These are phyloP conservation scores for Arbutus unedo DNA, from an alignment of 148 eudicot species.

Conservation along the genomic window DNA sequence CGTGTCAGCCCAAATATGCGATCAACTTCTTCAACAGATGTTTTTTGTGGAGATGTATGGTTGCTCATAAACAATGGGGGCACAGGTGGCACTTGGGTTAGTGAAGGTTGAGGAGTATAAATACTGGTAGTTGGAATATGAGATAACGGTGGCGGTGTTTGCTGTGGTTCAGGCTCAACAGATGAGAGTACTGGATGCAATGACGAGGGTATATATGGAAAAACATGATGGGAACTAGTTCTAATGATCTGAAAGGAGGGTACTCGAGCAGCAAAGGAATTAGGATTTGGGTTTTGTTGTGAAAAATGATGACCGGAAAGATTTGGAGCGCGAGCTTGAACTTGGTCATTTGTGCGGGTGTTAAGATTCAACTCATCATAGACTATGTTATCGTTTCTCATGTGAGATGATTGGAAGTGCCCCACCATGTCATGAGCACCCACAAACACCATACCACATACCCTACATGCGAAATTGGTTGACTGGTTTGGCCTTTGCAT, in stretches of 20 bases:
- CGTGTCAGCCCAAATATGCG: background rate
- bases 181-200: background rate
- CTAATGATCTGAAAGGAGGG: background rate
- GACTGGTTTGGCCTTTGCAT: background rate
- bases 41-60: background rate
- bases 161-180: background rate
- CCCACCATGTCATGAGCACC: conserved; percentile 17
- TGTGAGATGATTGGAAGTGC: conserved; percentile 25
- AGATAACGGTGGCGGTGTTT: too few relatives aligned
- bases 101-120: background rate
- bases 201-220: background rate
- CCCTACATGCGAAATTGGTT: conserved; percentile 23
- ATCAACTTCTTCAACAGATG: background rate
- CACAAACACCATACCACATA: conserved; percentile 21
- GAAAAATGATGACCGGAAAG: background rate
- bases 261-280: background rate
- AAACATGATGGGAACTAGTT: too few relatives aligned
- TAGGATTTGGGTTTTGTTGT: background rate
- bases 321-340: background rate
- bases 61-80: background rate
- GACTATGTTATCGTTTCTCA: background rate
- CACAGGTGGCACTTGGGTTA: background rate
- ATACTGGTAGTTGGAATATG: background rate
- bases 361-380: background rate
- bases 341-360: background rate